Base-by-base conservation (phyloP, 179 eudicot genomes). In the Nepenthes alata region DNA sequence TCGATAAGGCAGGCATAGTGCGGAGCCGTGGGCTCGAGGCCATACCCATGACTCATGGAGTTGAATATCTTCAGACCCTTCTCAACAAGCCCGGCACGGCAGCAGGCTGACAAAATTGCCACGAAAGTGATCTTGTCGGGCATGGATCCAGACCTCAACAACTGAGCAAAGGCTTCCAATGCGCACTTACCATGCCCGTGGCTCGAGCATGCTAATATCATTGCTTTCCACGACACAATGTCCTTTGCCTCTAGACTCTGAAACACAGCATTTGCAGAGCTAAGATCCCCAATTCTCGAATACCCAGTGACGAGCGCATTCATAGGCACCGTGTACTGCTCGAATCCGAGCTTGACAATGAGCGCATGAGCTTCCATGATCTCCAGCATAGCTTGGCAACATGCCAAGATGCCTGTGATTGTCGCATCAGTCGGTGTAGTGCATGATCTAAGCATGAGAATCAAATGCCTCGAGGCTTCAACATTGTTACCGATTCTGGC, bases 1-100 rank as follows among this genome's bases (percentile, higher is more conserved):
- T 67, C 70, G 12, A 67, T 47, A 2, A 67, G 5, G 58, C 64
- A 67, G 0, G 70, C n/a, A 39, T 67, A 67, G 55, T 67, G 70
- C 64, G 59, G 58, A 8, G 38, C 60, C 34, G 14, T 67, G 3
- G 64, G 70, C 5, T 35, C 34, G 12, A 67, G 2, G 34, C 64
- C 58, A 59, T 57, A 67, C 10, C 4, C 63, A 39, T n/a, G 16
- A 14, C 5, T 50, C 64, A 67, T 58, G 2, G 58, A 58, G 11
- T 67, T 8, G 35, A 67, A 59, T 8, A 67, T 15, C 13, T 39
- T 59, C 56, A 39, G 37, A 13, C 58, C 63, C 34, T 67, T 59
- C 1, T 37, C 11, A 1, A 58, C 44, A 2, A 67, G 44, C 10
- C 70, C 70, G 6, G 44, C 54, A 51, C 41, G 70, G 35, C 70